phyloP scores from a whole-genome alignment of 805 yeast genomes.

The Lachancea fermentati region DNA sequence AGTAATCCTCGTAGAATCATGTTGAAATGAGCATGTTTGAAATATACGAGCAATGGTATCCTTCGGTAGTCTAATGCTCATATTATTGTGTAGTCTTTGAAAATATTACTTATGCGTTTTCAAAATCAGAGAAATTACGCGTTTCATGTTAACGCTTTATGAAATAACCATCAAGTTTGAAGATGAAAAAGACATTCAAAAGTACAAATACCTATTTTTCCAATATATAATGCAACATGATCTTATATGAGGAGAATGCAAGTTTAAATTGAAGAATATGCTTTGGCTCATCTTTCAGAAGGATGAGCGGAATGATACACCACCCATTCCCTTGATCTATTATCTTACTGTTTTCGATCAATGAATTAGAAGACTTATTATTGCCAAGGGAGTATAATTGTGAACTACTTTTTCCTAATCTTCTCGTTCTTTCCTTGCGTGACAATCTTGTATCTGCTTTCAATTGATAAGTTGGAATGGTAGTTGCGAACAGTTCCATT shows the following conservation, averaged over 20 bases:
- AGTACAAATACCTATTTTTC: not conserved
- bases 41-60: slow-evolving; percentile 24
- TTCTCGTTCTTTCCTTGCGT: not conserved
- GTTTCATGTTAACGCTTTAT: not conserved
- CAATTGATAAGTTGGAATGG: slow-evolving; percentile 5
- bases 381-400: not conserved
- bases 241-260: not conserved
- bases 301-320: slow-evolving; percentile 4
- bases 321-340: slow-evolving; percentile 9
- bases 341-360: not conserved
- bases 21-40: slow-evolving; percentile 17
- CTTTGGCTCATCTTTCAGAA: not conserved
- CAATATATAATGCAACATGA: not conserved
- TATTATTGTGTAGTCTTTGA: no score
- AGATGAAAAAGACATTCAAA: no score
- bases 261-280: slow-evolving; percentile 1
- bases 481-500: not conserved
- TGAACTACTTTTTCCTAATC: not conserved
- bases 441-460: not conserved
- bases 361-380: not conserved
- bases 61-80: slow-evolving; percentile 5
- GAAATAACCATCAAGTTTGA: not conserved
- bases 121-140: no score
- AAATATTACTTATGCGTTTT: no score
- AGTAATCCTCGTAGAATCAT: slow-evolving; percentile 19